Evolutionary conservation across 805 yeast genomes (phyloP).

Genomic region (Candida railenensis): DNA sequence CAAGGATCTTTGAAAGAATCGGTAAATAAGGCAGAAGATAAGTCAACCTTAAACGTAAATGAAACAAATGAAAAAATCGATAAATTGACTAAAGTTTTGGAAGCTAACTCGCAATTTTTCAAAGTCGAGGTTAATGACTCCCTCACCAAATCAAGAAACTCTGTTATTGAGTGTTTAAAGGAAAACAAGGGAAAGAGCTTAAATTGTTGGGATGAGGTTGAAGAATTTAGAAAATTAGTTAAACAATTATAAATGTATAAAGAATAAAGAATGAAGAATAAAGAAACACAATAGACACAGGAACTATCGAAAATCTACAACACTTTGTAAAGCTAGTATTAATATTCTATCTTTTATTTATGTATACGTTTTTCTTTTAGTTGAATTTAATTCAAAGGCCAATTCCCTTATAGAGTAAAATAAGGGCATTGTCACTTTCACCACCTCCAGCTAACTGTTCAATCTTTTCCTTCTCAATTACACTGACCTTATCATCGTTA

Average conservation of each 20-base stretch:
- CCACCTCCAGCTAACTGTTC: conserved; percentile 95
- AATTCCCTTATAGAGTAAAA: conserved; percentile 79
- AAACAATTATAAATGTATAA: conserved; percentile 35
- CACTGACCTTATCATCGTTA: conserved; percentile 85
- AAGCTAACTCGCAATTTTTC: conserved; percentile 33
- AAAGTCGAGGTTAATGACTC: conserved; percentile 35
- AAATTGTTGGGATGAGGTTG: conserved; percentile 81
- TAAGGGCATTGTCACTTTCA: conserved; percentile 93
- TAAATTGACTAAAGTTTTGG: conserved; percentile 31
- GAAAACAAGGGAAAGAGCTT: conserved; percentile 63
- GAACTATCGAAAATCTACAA: too few species aligned
- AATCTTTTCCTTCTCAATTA: conserved; percentile 76
- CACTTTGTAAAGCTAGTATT: too few species aligned
- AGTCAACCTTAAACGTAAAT: conserved; percentile 25
- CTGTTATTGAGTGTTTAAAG: conserved; percentile 59
- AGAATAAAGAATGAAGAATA: conserved; percentile 6
- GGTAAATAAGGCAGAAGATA: conserved; percentile 32
- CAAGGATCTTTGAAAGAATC: conserved; percentile 48
- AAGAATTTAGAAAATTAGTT: conserved; percentile 62
- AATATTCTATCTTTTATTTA: neutral
- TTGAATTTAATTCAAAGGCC: conserved; percentile 42
- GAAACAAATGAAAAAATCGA: conserved; percentile 41
- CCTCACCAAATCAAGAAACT: conserved; percentile 44
- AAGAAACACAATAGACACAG: too few species aligned
- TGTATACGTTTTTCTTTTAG: neutral